phyloP scores from a whole-genome alignment of 2,329 filamentous ascomycete species.

The Eurotiales sp. region DNA sequence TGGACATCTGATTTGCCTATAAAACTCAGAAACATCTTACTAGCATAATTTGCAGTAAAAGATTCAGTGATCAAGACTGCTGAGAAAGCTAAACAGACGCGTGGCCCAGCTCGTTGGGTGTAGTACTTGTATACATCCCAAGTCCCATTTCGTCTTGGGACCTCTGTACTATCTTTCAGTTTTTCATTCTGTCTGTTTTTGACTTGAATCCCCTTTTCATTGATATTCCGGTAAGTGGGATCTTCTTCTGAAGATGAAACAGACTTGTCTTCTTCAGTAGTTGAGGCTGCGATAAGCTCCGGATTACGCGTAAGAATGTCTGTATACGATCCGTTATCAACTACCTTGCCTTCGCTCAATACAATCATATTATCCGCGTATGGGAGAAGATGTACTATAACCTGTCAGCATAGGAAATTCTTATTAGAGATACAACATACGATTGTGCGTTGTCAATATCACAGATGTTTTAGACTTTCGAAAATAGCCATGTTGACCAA shows the following conservation, averaged over 20 bases:
- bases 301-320: slow-evolving; percentile 2
- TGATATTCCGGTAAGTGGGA: neutral
- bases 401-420: slow-evolving; percentile 39
- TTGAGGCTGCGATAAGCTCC: slow-evolving; percentile 1
- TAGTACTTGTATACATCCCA: slow-evolving; percentile 11
- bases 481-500: slow-evolving; percentile 11
- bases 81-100: neutral
- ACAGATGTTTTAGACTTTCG: slow-evolving; percentile 6
- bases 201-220: neutral
- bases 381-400: slow-evolving; percentile 18
- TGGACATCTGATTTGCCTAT: neutral
- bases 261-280: neutral
- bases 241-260: neutral
- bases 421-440: slow-evolving; percentile 27
- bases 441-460: slow-evolving; percentile 11
- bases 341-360: slow-evolving; percentile 3
- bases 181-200: neutral
- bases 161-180: neutral
- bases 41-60: slow-evolving; percentile 5
- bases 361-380: slow-evolving; percentile 42
- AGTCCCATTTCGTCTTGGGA: neutral
- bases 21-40: neutral
- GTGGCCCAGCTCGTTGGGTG: slow-evolving; percentile 3
- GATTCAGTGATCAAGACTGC: neutral
- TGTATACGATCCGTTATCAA: slow-evolving; percentile 6